Evolutionary conservation across 1,284 basidiomycete species (phyloP).

Genomic region (Cutaneotrichosporon sp.): DNA sequence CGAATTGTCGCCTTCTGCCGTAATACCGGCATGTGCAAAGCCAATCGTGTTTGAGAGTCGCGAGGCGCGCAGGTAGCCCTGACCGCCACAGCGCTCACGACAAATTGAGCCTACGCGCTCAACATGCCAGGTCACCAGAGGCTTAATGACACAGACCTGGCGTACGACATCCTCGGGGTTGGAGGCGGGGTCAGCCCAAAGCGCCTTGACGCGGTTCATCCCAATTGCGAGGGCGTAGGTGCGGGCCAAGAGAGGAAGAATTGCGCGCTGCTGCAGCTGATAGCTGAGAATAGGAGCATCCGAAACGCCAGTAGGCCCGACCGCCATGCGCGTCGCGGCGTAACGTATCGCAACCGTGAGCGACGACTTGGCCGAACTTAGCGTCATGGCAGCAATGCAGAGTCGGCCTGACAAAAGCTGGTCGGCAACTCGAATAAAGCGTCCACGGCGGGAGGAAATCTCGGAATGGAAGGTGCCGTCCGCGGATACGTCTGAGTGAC

Average conservation of each 20-base stretch:
- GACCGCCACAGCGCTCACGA: slow-evolving; percentile 17
- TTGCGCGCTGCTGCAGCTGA: slow-evolving; percentile 17
- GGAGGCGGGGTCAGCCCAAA: slow-evolving; percentile 8
- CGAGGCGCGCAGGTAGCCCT: slow-evolving; percentile 11
- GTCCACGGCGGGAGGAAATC: slow-evolving; percentile 11
- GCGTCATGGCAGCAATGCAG: slow-evolving; percentile 14
- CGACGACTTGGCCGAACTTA: slow-evolving; percentile 6
- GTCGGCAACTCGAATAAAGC: slow-evolving; percentile 15
- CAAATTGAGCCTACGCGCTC: slow-evolving; percentile 9
- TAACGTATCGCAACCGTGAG: slow-evolving; percentile 12
- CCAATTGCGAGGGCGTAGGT: slow-evolving; percentile 10
- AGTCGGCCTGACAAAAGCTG: slow-evolving; percentile 17
- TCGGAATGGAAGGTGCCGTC: slow-evolving; percentile 7
- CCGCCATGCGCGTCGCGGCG: slow-evolving; percentile 9
- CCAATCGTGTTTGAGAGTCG: slow-evolving; percentile 3
- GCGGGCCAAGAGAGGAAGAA: slow-evolving; percentile 14
- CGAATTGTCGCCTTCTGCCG: slow-evolving; percentile 17
- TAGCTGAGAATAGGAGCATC: slow-evolving; percentile 14
- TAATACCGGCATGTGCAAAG: slow-evolving; percentile 16
- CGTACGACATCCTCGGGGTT: slow-evolving; percentile 11
- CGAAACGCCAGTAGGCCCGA: slow-evolving; percentile 9
- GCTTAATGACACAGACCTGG: slow-evolving; percentile 14
- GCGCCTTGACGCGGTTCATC: slow-evolving; percentile 12
- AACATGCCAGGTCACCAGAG: slow-evolving; percentile 14
- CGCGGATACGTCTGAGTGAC: slow-evolving; percentile 10